Evolutionary conservation across 768 basidiomycete genomes (phyloP), one percentile per base, ranked within the genome.

Genomic region (Mycena kentingensis): DNA sequence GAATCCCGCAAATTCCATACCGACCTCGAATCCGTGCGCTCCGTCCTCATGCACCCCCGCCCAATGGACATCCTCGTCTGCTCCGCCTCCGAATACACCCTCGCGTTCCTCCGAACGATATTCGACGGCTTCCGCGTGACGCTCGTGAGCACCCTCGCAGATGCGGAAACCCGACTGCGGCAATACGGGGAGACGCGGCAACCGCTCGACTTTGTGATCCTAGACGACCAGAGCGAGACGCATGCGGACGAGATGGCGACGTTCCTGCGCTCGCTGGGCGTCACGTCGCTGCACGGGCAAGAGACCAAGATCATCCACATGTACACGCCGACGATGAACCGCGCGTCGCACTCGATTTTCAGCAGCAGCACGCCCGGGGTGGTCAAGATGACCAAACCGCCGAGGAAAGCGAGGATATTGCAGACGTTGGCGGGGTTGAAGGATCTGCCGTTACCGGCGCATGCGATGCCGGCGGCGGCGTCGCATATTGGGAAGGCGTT

Each of bases 311-410:
- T 88, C 49, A 75, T 90, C 13, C 87, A 88, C 55, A 70, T 90
- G 18, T 87, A 86, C 63, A 88, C 87, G 1, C 87, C 87, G 2
- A 85, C 83, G 1, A 82, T 83, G 19, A 83, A 79, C 55, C 72
- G 77, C 32, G 73, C 79, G 5, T 79, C 81, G 16, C 77, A 78
- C 36, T 70, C 76, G 1, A 71, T 81, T 16, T 80, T 84, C 25
- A 77, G 72, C 37, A 81, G 68, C 54, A 75, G 71, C 41, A 76
- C 74, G 26, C 74, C 81, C 1, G 82, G 82, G 12, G 77, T 88
- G 5, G 73, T 82, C 22, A 81, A 83, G 55, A 82, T 88, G 76
- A 87, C 84, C 8, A 88, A 88, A 65, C 87, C 86, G 0, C 84
- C 87, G 11, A 74, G 87, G 54, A 79, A 76, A 62, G 73, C 75